Evolutionary conservation across 768 basidiomycete genomes (phyloP), one percentile per base, ranked within the genome.

Genomic region (Butyriboletus loyo): DNA sequence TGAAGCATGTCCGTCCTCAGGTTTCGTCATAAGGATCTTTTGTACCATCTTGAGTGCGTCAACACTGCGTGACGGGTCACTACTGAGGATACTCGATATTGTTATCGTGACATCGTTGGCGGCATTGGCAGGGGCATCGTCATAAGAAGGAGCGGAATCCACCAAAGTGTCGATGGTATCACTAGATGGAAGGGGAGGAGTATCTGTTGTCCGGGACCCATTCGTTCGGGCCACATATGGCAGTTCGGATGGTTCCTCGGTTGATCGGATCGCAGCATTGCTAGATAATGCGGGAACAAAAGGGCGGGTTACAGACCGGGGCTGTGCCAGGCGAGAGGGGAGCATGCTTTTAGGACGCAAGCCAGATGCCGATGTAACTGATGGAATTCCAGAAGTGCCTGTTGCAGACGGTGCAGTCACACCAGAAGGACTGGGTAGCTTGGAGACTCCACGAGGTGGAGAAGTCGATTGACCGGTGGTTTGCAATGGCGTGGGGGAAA

Each of bases 41-140:
- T 98, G 94, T 47, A 98, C 82, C 64, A 83, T 87, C 75, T 99
- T 99, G 62, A 99, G 75, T 0, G 93, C 91, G 54, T 98, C 94
- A 25, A 98, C 93, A 62, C 92, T 92, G 25, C 86, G 81, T 21
- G 81, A 73, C 0, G 91, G 81, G 73, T 98, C 92, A 55, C 85
- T 89, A 65, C 90, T 92, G 43, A 95, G 77, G 47, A 96, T 92
- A 52, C 86, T 92, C 27, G 89, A 93, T 55, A 97, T 95, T 3
- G 84, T 86, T 46, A 92, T 75, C 7, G 87, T 84, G 51, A 93
- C 87, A 55, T 85, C 86, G 51, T 84, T 83, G 69, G 68, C 49
- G 55, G 5, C 36, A 40, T 52, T 52, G 28, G 25, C 15, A 62
- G 50, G 45, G 22, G 34, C 14, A 40, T 64, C 57, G 19, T 67